Evolutionary conservation across 2,329 filamentous ascomycete species (phyloP).

Genomic region (Colletotrichum salicis): DNA sequence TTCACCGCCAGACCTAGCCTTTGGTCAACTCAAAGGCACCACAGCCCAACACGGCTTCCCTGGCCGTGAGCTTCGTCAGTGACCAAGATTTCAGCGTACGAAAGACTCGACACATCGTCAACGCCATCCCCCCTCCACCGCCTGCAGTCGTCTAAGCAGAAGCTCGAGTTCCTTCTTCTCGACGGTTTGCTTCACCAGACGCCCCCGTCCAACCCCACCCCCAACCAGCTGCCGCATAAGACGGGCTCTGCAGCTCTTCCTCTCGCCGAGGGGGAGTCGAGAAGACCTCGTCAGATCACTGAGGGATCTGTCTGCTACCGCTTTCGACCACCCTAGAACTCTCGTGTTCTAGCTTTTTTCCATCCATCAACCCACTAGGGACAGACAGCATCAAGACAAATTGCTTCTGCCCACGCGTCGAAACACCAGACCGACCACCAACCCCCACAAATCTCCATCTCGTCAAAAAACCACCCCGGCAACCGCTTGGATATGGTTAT

Average conservation of each 20-base stretch:
- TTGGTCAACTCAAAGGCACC: conserved; percentile 76
- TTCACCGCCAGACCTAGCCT: conserved; percentile 56
- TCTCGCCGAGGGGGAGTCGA: conserved; percentile 99
- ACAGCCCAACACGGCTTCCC: conserved; percentile 68
- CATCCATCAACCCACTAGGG: conserved; percentile 27
- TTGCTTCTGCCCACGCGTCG: conserved; percentile 32
- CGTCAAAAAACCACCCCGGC: conserved; percentile 37
- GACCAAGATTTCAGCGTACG: conserved; percentile 77
- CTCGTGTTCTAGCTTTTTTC: conserved; percentile 42
- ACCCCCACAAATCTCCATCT: conserved; percentile 28
- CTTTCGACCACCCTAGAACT: conserved; percentile 94
- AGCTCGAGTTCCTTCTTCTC: conserved; percentile 61
- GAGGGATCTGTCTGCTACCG: conserved; percentile 91
- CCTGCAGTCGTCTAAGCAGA: conserved; percentile 58
- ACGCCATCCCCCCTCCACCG: conserved; percentile 68
- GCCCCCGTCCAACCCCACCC: conserved; percentile 67
- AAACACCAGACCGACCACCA: conserved; percentile 23
- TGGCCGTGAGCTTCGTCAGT: conserved; percentile 70
- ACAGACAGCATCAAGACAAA: conserved; percentile 11
- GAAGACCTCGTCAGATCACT: conserved; percentile 94
- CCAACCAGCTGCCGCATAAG: conserved; percentile 99
- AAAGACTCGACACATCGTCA: conserved; percentile 74
- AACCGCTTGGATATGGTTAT: conserved; percentile 69
- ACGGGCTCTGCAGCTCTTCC: conserved; percentile 98
- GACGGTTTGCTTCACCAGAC: conserved; percentile 58